Conservation (phyloP, 2,329 filamentous ascomycete species). For the Colletotrichum neosansevieriae region DNA sequence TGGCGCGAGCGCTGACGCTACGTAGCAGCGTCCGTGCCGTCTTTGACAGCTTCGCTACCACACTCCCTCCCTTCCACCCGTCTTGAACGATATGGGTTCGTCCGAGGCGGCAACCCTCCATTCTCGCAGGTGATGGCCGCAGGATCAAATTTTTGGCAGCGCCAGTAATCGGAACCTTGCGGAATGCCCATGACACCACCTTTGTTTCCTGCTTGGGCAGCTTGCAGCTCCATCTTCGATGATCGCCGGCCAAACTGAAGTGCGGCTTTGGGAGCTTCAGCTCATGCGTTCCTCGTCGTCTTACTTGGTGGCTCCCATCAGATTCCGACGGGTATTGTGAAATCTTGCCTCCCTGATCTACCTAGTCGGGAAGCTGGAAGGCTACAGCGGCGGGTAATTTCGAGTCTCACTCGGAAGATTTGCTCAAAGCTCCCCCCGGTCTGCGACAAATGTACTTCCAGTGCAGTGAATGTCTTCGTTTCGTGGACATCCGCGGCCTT, state of each 20-base stretch:
- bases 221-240: neutral
- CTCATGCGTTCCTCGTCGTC: too few species aligned
- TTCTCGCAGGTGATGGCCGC: constrained; percentile 5
- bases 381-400: too few species aligned
- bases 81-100: neutral
- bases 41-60: constrained; percentile 3
- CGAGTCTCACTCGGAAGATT: too few species aligned
- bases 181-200: constrained; percentile 1
- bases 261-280: neutral
- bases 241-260: neutral
- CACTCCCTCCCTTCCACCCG: too few species aligned
- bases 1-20: neutral
- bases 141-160: constrained; percentile 11
- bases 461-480: too few species aligned
- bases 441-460: too few species aligned
- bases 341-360: too few species aligned
- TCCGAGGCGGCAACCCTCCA: neutral
- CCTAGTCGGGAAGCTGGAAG: too few species aligned
- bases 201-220: neutral
- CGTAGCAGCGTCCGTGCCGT: neutral
- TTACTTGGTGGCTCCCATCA: too few species aligned
- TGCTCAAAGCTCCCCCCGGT: too few species aligned
- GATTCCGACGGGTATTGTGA: too few species aligned
- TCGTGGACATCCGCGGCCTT: too few species aligned
- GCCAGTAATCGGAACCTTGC: constrained; percentile 1